Evolutionary conservation across 257 asterid species (phyloP), one percentile per base, ranked within the genome.

Genomic region (Solanum virginianum): DNA sequence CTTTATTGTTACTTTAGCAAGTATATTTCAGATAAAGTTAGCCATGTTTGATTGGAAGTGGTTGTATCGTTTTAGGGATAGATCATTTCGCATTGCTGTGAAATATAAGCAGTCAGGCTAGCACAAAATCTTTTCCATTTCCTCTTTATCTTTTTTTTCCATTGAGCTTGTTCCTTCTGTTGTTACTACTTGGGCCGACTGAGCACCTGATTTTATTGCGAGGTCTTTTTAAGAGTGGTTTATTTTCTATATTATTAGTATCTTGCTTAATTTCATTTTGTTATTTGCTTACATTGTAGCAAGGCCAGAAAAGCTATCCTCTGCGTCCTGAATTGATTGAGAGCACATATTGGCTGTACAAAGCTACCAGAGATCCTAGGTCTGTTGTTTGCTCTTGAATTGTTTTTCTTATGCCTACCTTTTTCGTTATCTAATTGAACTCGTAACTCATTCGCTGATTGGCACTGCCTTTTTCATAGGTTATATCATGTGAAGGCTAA

Each of bases 251-350:
- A 45, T 59, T 55, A 66, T 83, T 45, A 10, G 57, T 63, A 72
- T 84, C 72, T 85, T 84, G 18, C 59, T 47, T 45, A 29, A 54
- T 65, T 63, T 87, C 84, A 51, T 70, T 36, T 55, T 51, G n/a
- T 77, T 57, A 63, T 84, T 86, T 71, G 84, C 75, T 82, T 80
- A 26, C 45, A 15, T 8, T 77, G 43, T 97, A 96, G 99, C 98
- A 90, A 90, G 99, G 99, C 80, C 99, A 96, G 89, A 96, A 93
- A 90, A 96, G 99, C 90, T 96, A 96, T 86, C 99, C 99, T 9
- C 88, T 96, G 79, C 98, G 99, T 84, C 99, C 99, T 2, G 99
- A 96, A 87, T 89, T 96, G 83, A 96, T 96, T 59, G 99, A 96
- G 90, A 96, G 98, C 90, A 96, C 99, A 6, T 96, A 96, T 91